Evolutionary conservation across 345 rosid species (phyloP).

Genomic region (Populus nigra): DNA sequence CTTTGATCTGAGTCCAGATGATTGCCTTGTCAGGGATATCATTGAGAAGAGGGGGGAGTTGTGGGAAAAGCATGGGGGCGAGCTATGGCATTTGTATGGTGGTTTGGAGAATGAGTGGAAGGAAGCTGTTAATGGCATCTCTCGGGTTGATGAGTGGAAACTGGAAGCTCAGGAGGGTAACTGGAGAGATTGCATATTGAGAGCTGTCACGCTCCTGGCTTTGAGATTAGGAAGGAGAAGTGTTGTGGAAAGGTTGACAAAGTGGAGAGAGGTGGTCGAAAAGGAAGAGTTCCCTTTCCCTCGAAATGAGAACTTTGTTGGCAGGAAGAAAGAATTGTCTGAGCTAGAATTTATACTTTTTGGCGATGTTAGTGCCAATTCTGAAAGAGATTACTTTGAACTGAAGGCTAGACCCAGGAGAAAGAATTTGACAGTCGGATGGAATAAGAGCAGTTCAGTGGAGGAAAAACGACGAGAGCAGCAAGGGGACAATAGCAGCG

Average conservation of each 20-base stretch:
- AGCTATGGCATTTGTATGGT: slow-evolving; percentile 74
- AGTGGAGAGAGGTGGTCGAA: slow-evolving; percentile 81
- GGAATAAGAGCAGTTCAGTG: slow-evolving; percentile 51
- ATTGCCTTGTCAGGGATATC: slow-evolving; percentile 90
- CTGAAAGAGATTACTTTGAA: slow-evolving; percentile 79
- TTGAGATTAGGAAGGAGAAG: slow-evolving; percentile 86
- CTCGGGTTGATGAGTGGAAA: slow-evolving; percentile 81
- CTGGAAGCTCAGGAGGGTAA: slow-evolving; percentile 86
- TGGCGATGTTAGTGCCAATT: slow-evolving; percentile 76
- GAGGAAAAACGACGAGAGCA: slow-evolving; percentile 50
- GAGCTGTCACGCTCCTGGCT: slow-evolving; percentile 68
- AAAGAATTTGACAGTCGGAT: slow-evolving; percentile 65
- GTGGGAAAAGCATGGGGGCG: slow-evolving; percentile 95
- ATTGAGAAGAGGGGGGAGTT: slow-evolving; percentile 90
- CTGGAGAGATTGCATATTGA: slow-evolving; percentile 86
- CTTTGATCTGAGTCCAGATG: slow-evolving; percentile 72
- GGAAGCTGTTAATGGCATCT: slow-evolving; percentile 72
- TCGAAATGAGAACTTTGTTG: slow-evolving; percentile 70
- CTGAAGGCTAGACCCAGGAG: slow-evolving; percentile 72
- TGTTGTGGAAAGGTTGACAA: slow-evolving; percentile 67
- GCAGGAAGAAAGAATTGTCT: slow-evolving; percentile 84
- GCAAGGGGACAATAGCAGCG: slow-evolving; percentile 30
- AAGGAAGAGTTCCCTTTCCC: slow-evolving; percentile 89
- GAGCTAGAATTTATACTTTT: slow-evolving; percentile 85
- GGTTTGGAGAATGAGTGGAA: slow-evolving; percentile 94